A percentile compares a stretch with the other conserved stretches of the same genome.
Conservation (phyloP, 2,329 filamentous ascomycete species). For the Blumeria hordei region DNA sequence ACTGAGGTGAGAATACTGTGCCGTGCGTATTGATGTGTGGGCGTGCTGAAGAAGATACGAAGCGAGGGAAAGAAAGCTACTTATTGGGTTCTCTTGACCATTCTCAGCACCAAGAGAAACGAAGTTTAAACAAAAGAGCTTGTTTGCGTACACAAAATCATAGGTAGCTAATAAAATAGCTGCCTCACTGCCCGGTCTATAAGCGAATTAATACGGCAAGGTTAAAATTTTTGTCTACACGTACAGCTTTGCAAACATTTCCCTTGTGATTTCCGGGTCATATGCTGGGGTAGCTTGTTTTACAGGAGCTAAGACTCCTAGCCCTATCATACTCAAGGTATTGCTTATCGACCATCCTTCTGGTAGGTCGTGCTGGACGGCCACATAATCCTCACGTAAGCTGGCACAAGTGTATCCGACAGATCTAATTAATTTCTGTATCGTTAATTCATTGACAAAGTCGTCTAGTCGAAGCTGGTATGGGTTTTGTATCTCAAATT, state of each 20-base stretch:
- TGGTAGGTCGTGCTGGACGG: constrained; percentile 70
- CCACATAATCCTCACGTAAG: constrained; percentile 53
- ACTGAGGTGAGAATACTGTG: constrained; percentile 64
- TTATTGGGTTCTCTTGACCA: constrained; percentile 48
- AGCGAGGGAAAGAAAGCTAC: constrained; percentile 62
- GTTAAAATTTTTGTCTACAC: constrained; percentile 14
- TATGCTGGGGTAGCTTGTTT: constrained; percentile 37
- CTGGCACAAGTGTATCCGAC: constrained; percentile 47
- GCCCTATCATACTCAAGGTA: constrained; percentile 63
- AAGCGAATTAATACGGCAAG: background rate
- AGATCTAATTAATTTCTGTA: constrained; percentile 56
- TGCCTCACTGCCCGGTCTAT: constrained; percentile 54
- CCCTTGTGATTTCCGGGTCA: constrained; percentile 58
- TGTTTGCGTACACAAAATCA: constrained; percentile 86
- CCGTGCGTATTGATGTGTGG: constrained; percentile 53
- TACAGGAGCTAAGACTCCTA: constrained; percentile 50
- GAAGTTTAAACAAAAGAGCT: constrained; percentile 74
- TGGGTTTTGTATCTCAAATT: constrained; percentile 94
- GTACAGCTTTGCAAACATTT: constrained; percentile 57
- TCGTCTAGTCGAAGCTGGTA: constrained; percentile 81
- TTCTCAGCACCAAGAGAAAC: constrained; percentile 40
- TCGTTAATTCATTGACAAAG: constrained; percentile 79
- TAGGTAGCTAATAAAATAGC: constrained; percentile 68
- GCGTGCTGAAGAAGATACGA: constrained; percentile 91
- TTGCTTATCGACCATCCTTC: constrained; percentile 69